Evolutionary conservation across 345 rosid species (phyloP).

Genomic region (Citrus reticulata): DNA sequence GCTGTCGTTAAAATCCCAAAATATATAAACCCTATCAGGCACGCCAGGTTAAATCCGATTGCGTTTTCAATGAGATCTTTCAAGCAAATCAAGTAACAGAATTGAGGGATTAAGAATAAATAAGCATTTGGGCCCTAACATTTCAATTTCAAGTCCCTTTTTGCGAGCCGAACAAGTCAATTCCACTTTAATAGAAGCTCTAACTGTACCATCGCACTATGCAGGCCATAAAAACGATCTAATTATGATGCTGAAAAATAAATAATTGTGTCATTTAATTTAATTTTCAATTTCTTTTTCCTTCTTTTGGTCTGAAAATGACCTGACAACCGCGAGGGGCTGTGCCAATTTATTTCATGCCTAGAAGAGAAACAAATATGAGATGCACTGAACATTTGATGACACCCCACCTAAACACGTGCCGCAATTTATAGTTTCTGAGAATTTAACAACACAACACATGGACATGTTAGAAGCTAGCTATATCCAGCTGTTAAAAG

Average conservation of each 20-base stretch:
- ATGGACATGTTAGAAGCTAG: not conserved
- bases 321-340: not conserved
- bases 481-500: not conserved
- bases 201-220: too few relatives aligned
- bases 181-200: too few relatives aligned
- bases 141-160: not conserved
- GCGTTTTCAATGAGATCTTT: not conserved
- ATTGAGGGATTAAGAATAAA: not conserved
- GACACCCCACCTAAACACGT: not conserved
- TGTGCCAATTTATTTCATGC: not conserved
- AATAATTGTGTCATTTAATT: not conserved
- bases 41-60: not conserved
- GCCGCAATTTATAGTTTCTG: not conserved
- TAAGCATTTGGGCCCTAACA: not conserved
- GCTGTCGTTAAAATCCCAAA: not conserved
- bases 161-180: not conserved
- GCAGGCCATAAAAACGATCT: not conserved
- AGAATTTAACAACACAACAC: not conserved
- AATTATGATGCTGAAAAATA: not conserved
- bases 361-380: not conserved
- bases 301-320: not conserved
- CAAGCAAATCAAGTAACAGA: not conserved
- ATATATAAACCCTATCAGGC: too few relatives aligned
- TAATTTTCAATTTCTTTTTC: not conserved
- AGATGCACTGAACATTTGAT: not conserved